Evolutionary conservation across 306 rosid genomes (phyloP).

Genomic region (Medicago ruthenica): DNA sequence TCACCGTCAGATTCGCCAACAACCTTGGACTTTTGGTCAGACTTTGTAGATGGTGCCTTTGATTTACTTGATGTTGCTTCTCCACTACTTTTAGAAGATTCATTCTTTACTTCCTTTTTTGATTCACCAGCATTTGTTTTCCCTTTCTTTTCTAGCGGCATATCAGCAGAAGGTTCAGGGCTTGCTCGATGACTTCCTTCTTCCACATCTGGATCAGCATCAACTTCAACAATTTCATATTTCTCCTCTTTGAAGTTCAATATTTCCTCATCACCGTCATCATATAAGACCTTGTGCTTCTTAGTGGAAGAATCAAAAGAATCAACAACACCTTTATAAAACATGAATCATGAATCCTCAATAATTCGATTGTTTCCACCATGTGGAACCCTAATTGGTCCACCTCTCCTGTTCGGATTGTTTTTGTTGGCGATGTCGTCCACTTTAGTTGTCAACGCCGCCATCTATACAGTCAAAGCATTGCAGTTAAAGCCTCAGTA

Average conservation of each 20-base stretch:
- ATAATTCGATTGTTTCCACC: too few species aligned
- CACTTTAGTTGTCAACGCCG: too few species aligned
- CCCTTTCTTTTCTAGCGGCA: conserved; percentile 70
- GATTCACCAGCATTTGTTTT: conserved; percentile 53
- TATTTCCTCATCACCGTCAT: conserved; percentile 72
- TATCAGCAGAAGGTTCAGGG: conserved; percentile 58
- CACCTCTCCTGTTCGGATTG: too few species aligned
- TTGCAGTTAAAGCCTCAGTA: too few species aligned
- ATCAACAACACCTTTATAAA: conserved; percentile 62
- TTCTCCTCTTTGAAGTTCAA: conserved; percentile 61
- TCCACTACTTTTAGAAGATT: conserved; percentile 61
- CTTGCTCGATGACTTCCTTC: conserved; percentile 49
- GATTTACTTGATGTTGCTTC: too few species aligned
- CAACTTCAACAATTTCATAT: conserved; percentile 55
- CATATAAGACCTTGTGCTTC: conserved; percentile 76
- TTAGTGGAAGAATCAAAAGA: conserved; percentile 56
- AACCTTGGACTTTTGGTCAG: conserved; percentile 53
- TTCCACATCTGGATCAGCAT: conserved; percentile 52
- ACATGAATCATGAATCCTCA: too few species aligned
- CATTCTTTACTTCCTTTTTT: conserved; percentile 58
- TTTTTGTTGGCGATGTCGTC: too few species aligned
- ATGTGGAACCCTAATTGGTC: too few species aligned
- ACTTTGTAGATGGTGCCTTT: conserved; percentile 50
- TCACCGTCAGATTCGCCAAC: conserved; percentile 54
- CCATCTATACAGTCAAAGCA: too few species aligned